Base-by-base conservation (phyloP, 805 yeast genomes). In the Ogataea nakhonphanomensis region DNA sequence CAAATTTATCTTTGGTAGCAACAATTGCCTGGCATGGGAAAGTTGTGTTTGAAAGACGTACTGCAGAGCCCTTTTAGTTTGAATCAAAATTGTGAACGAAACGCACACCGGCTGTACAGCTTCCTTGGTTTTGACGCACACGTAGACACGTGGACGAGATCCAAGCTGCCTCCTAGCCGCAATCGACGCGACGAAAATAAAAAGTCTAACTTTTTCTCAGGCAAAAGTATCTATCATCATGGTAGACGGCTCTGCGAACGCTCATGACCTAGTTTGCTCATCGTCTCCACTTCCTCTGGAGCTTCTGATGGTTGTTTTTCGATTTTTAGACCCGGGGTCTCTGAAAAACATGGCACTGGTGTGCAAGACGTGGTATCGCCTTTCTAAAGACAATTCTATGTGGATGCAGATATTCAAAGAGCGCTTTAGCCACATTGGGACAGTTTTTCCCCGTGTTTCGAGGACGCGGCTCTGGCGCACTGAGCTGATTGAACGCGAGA, bases 371-470 rank as follows among this genome's bases (percentile, higher is more conserved):
- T 76, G 82, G 82, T 60, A 68, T 44, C 45, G 46, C 29, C 66
- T 71, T 2, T 64, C 73, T 2, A 62, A 63, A 39, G 75, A 74
- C 49, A 65, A 67, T 40, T 56, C 62, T 8, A 68, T 74, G 20
- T 76, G 81, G 81, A 58, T 59, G 45, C 64, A 61, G 27, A 67
- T 76, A 6, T 76, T 76, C 48, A 54, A 55, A 24, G 47, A 57
- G 25, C 59, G 64, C 34, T 72, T 71, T 46, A 66, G 67, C 1
- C 61, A 65, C 5, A 28, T 61, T 51, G 25, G 52, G 6, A 30
- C 25, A 8, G 38, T 30, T 4, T 76, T 76, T 45, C 69, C 79
- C 4, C 64, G 74, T 5, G 56, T 71, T 9, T 59, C 74, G 2
- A 58, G 71, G n/a, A 64, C 73, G 3, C 46, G 39, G n/a, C 45